Evolutionary conservation across 1,139 yeast species (phyloP).

Genomic region (Protomyces pachydermus): DNA sequence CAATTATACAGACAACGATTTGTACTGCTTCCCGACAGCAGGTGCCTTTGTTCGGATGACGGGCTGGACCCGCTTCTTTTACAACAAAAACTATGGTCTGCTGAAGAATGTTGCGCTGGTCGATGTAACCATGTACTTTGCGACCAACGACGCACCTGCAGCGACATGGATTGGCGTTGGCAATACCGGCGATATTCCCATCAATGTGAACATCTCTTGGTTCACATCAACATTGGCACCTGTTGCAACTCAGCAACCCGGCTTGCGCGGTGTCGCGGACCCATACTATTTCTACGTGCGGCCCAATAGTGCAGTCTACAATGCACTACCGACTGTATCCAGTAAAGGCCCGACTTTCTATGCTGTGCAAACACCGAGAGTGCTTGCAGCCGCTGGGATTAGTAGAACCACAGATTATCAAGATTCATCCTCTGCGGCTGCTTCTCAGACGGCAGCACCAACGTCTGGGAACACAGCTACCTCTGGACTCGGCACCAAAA

Average conservation of each 20-base stretch:
- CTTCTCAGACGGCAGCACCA: neutral
- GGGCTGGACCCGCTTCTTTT: slow-evolving; percentile 26
- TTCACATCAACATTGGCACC: slow-evolving; percentile 13
- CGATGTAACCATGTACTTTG: slow-evolving; percentile 22
- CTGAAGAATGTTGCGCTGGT: slow-evolving; percentile 5
- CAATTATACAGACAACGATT: neutral
- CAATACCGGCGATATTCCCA: slow-evolving; percentile 20
- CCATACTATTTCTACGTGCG: slow-evolving; percentile 18
- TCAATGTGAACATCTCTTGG: slow-evolving; percentile 20
- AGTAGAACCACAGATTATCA: neutral
- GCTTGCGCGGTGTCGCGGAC: slow-evolving; percentile 1
- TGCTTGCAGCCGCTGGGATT: neutral
- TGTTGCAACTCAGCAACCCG: slow-evolving; percentile 1
- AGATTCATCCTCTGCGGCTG: neutral
- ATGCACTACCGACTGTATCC: slow-evolving; percentile 10
- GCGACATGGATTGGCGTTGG: slow-evolving; percentile 23
- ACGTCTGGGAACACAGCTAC: neutral
- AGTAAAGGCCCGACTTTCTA: slow-evolving; percentile 19
- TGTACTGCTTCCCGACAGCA: slow-evolving; percentile 11
- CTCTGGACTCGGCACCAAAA: neutral
- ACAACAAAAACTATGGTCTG: slow-evolving; percentile 8
- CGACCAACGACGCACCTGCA: slow-evolving; percentile 16
- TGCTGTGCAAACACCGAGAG: slow-evolving; percentile 20
- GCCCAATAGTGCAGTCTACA: slow-evolving; percentile 17
- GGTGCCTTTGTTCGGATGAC: slow-evolving; percentile 20